phyloP scores from a whole-genome alignment of 2,329 filamentous ascomycete genomes.

The Colletotrichum paranaense region DNA sequence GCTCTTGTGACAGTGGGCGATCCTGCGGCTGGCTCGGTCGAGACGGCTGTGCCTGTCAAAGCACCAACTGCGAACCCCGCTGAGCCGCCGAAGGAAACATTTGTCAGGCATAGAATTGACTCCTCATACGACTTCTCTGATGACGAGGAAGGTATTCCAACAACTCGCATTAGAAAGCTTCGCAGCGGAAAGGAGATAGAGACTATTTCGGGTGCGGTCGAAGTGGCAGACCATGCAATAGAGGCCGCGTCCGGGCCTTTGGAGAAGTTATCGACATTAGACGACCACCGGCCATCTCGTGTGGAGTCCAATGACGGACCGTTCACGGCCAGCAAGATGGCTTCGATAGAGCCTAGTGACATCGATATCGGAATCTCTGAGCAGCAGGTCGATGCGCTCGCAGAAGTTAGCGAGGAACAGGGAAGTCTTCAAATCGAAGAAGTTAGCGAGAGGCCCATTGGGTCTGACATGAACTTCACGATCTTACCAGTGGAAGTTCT shows the following conservation, averaged over 20 bases:
- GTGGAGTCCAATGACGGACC: not conserved
- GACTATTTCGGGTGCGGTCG: not conserved
- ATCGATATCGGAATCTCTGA: not conserved
- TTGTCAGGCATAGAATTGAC: conserved; percentile 33
- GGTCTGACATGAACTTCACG: not conserved
- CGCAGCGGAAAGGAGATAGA: not conserved
- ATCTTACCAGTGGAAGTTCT: not conserved
- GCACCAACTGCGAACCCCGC: not conserved
- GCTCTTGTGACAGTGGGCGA: not conserved
- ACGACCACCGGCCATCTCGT: not conserved
- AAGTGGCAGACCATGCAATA: not conserved
- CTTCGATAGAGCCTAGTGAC: not conserved
- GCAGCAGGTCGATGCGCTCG: not conserved
- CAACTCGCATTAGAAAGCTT: not conserved
- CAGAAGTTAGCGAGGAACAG: not conserved
- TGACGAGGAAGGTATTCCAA: conserved; percentile 37
- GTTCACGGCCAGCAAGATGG: not conserved
- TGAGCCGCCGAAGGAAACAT: conserved; percentile 2
- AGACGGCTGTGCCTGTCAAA: not conserved
- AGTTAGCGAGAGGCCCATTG: not conserved
- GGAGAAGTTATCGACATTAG: not conserved
- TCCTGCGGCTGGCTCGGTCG: not conserved
- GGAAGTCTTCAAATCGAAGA: not conserved
- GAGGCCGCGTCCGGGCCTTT: not conserved
- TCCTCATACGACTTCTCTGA: conserved; percentile 39